phyloP scores from a whole-genome alignment of 2,329 filamentous ascomycete genomes.

The Fusarium pilosicola region DNA sequence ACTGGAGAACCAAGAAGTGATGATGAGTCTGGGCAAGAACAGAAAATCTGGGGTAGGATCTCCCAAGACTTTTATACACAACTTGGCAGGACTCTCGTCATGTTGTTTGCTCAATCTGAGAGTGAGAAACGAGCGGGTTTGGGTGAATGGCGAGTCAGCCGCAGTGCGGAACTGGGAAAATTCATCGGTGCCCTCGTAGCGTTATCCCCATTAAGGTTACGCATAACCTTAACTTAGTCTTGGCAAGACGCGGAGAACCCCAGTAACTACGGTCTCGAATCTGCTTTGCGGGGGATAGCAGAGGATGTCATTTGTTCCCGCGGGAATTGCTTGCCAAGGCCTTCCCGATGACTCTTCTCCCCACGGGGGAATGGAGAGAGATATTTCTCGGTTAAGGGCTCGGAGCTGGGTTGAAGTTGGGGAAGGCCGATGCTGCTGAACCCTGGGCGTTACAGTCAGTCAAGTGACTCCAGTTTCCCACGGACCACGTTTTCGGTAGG shows the following conservation, averaged over 20 bases:
- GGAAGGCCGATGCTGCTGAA: not conserved
- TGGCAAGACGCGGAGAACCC: conserved; percentile 4
- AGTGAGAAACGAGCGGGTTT: not conserved
- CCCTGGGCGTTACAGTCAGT: not conserved
- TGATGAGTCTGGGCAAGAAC: not conserved
- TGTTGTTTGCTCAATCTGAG: not conserved
- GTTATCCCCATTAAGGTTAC: not conserved
- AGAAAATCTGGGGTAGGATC: not conserved
- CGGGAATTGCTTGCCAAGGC: not conserved
- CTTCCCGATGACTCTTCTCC: not conserved
- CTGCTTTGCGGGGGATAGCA: not conserved
- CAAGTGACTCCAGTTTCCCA: not conserved
- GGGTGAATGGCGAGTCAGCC: not conserved
- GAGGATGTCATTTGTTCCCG: not conserved
- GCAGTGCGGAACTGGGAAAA: not conserved
- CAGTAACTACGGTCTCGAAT: not conserved
- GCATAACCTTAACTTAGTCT: not conserved
- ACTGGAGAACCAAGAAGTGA: not conserved
- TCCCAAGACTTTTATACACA: not conserved
- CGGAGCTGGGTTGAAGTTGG: not conserved
- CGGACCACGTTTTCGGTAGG: not conserved
- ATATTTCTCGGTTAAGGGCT: not conserved
- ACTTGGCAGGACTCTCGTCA: not conserved
- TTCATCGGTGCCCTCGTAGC: not conserved
- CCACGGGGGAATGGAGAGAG: not conserved